Conservation (phyloP, 805 yeast genomes). For the Candida hungchunana region DNA sequence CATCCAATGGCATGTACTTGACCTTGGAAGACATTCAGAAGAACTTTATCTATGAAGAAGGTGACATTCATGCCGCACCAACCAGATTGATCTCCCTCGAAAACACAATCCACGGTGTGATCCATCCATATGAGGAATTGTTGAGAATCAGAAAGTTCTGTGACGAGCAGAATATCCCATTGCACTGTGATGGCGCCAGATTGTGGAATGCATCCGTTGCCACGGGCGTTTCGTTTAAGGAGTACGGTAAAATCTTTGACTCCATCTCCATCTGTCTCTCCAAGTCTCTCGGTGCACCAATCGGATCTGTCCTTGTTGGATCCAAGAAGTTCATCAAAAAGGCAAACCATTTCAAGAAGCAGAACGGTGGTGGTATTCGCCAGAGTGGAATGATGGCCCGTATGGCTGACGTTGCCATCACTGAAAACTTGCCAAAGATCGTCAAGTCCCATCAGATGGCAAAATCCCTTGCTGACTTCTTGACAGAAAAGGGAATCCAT, state of each 20-base stretch:
- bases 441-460: conserved; percentile 46
- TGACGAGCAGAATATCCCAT: conserved; percentile 46
- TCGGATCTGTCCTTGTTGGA: conserved; percentile 87
- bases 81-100: conserved; percentile 81
- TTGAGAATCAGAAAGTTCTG: conserved; percentile 69
- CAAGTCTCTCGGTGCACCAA: conserved; percentile 90
- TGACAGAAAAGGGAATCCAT: conserved; percentile 47
- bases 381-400: conserved; percentile 78
- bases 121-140: conserved; percentile 78
- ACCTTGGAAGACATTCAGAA: conserved; percentile 75
- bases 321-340: conserved; percentile 48
- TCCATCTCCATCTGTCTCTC: conserved; percentile 85
- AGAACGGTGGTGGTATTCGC: conserved; percentile 91
- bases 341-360: conserved; percentile 85
- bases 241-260: conserved; percentile 77
- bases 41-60: conserved; percentile 64
- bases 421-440: conserved; percentile 56
- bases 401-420: conserved; percentile 76
- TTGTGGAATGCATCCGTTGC: conserved; percentile 83
- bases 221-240: conserved; percentile 47
- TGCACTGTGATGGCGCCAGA: conserved; percentile 96
- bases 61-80: conserved; percentile 85
- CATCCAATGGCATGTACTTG: conserved; percentile 69
- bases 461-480: conserved; percentile 45
- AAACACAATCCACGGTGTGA: conserved; percentile 81